A percentile compares a stretch with the other conserved stretches of the same genome.
These are phyloP conservation scores for Starmerella bombi DNA, from an alignment of 805 yeast genomes.

Conservation along the genomic window DNA sequence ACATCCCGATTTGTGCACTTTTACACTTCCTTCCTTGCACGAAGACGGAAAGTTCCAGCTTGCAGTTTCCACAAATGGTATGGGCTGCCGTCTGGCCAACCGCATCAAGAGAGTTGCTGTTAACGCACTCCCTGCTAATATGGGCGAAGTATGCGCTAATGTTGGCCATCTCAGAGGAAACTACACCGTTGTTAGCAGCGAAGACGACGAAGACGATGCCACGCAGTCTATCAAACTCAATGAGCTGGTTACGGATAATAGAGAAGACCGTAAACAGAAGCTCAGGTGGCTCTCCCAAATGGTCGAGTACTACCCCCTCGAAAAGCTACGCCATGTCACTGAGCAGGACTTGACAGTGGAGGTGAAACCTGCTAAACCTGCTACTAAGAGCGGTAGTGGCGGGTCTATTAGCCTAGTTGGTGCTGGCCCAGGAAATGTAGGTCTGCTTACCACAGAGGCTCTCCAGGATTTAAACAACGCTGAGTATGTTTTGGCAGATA, in stretches of 20 bases:
- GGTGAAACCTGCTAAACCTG: not conserved
- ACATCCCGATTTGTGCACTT: constrained; percentile 56
- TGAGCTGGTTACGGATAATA: constrained; percentile 38
- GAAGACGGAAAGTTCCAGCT: constrained; percentile 56
- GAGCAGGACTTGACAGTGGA: constrained; percentile 42
- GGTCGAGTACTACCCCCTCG: constrained; percentile 79
- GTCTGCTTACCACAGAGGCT: constrained; percentile 75
- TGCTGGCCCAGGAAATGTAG: constrained; percentile 83
- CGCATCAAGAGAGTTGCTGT: constrained; percentile 63
- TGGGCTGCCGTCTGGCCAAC: constrained; percentile 77
- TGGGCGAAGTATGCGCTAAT: constrained; percentile 53
- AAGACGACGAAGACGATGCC: constrained; percentile 48
- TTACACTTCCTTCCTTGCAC: constrained; percentile 60
- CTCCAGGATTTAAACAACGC: constrained; percentile 66
- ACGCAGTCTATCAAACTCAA: constrained; percentile 49
- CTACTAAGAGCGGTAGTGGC: constrained; percentile 17
- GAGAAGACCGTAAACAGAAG: constrained; percentile 30
- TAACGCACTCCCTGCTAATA: constrained; percentile 47
- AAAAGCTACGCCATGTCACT: constrained; percentile 45
- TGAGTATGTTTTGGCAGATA: constrained; percentile 77
- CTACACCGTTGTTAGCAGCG: constrained; percentile 32
- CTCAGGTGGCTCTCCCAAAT: constrained; percentile 79
- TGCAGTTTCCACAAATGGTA: constrained; percentile 75
- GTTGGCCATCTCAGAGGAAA: constrained; percentile 52
- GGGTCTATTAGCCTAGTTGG: constrained; percentile 79